Percentiles rank a stretch among this genome's conserved stretches.
phyloP scores from a whole-genome alignment of 345 rosid genomes.

The Linum trigynum region DNA sequence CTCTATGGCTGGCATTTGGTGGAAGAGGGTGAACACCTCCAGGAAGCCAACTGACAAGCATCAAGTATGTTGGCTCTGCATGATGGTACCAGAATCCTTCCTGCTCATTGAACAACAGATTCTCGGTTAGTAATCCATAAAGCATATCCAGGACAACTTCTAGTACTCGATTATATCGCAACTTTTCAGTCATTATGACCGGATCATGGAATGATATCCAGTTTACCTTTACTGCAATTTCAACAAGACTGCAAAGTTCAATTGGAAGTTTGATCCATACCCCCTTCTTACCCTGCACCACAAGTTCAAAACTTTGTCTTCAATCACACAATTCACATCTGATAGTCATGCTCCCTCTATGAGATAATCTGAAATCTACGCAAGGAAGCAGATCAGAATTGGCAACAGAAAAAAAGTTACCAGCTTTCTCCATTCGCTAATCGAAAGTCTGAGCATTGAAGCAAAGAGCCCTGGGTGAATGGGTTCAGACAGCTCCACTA shows the following conservation, averaged over 20 bases:
- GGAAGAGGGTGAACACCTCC: constrained; percentile 53
- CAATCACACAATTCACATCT: too few species aligned
- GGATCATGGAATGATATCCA: not conserved
- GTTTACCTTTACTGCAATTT: constrained; percentile 61
- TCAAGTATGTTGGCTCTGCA: constrained; percentile 70
- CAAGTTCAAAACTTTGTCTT: not conserved
- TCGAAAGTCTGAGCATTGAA: constrained; percentile 44
- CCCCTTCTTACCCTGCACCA: constrained; percentile 66
- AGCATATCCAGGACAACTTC: not conserved
- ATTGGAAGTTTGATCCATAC: constrained; percentile 87
- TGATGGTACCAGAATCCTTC: constrained; percentile 93
- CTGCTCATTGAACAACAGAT: constrained; percentile 26
- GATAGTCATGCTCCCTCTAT: not conserved
- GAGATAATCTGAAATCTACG: too few species aligned
- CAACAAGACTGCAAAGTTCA: constrained; percentile 52
- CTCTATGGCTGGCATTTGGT: constrained; percentile 80
- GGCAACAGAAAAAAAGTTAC: constrained; percentile 19
- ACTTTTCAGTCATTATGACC: not conserved
- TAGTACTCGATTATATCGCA: not conserved
- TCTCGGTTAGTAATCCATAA: constrained; percentile 4
- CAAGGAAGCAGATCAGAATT: not conserved
- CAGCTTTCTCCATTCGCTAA: constrained; percentile 61
- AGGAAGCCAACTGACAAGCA: constrained; percentile 87
- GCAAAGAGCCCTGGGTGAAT: constrained; percentile 50
- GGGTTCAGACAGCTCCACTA: constrained; percentile 46